Evolutionary conservation across 2,329 filamentous ascomycete genomes (phyloP).

Genomic region (Rhynchosporium secalis): DNA sequence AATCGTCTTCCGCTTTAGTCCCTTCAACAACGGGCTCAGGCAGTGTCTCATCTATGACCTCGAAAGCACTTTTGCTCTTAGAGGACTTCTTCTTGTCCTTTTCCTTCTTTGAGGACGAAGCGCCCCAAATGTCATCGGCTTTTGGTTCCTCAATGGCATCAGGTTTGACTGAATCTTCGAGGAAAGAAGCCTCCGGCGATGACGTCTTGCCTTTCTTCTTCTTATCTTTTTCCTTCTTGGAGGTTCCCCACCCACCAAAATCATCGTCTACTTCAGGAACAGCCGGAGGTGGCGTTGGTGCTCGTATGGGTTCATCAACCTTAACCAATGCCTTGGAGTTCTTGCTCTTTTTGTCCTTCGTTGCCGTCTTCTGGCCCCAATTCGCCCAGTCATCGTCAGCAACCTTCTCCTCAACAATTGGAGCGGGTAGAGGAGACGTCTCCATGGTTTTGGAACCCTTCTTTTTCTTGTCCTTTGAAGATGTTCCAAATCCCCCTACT

Average conservation of each 20-base stretch:
- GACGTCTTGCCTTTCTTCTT: conserved; percentile 29
- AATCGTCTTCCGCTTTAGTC: conserved; percentile 48
- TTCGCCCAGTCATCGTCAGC: conserved; percentile 36
- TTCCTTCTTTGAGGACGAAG: conserved; percentile 34
- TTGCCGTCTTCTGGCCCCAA: conserved; percentile 36
- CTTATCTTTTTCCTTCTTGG: conserved; percentile 38
- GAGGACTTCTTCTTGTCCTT: conserved; percentile 55
- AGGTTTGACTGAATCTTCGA: conserved; percentile 43
- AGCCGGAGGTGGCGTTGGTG: conserved; percentile 37
- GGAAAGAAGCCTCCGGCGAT: conserved; percentile 30
- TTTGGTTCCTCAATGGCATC: conserved; percentile 52
- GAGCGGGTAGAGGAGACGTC: conserved; percentile 24
- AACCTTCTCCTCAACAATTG: conserved; percentile 33
- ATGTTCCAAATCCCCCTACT: conserved; percentile 25
- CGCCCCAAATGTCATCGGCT: conserved; percentile 42
- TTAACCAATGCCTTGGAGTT: conserved; percentile 36
- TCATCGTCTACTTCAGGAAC: conserved; percentile 40
- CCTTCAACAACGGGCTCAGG: conserved; percentile 46
- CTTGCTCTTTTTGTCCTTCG: conserved; percentile 29
- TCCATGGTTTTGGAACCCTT: conserved; percentile 41
- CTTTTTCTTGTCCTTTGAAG: conserved; percentile 48
- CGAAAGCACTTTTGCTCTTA: conserved; percentile 51
- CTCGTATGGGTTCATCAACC: conserved; percentile 40
- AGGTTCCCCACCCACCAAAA: conserved; percentile 32
- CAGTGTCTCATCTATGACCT: conserved; percentile 49